Evolutionary conservation across 202 grass and related monocot genomes (phyloP).

Genomic region (Setaria italica): DNA sequence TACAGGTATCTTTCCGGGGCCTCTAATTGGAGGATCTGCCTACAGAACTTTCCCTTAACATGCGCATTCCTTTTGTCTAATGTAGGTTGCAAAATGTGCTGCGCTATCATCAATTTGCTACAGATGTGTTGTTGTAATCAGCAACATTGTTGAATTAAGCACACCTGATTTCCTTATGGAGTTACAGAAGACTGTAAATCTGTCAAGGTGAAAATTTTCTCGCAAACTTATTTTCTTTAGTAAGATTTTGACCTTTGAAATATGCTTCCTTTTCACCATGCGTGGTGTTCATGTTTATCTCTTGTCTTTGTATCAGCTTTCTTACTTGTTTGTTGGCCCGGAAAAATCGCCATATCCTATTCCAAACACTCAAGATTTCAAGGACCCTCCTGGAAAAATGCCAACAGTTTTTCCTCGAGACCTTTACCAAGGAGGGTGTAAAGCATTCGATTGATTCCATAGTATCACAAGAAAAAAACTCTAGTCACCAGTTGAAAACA

Average conservation of each 20-base stretch:
- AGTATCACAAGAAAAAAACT: slow-evolving; percentile 42
- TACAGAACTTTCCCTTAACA: slow-evolving; percentile 22
- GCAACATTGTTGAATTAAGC: slow-evolving; percentile 57
- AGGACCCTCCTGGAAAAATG: slow-evolving; percentile 57
- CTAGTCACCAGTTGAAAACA: slow-evolving; percentile 13
- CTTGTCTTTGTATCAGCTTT: slow-evolving; percentile 53
- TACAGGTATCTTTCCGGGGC: slow-evolving; percentile 46
- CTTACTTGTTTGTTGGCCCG: slow-evolving; percentile 54
- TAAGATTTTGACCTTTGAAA: background rate
- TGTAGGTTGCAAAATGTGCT: slow-evolving; percentile 55
- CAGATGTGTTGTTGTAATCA: slow-evolving; percentile 44
- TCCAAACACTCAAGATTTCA: slow-evolving; percentile 53
- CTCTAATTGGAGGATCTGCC: slow-evolving; percentile 12
- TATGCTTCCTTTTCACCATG: background rate
- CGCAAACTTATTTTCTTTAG: background rate
- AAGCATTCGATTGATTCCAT: slow-evolving; percentile 55
- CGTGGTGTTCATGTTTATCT: slow-evolving; percentile 37
- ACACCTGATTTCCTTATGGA: slow-evolving; percentile 54
- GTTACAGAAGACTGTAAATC: slow-evolving; percentile 56
- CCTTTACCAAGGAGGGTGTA: slow-evolving; percentile 68
- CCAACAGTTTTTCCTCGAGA: slow-evolving; percentile 53
- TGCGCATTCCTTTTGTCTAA: slow-evolving; percentile 1
- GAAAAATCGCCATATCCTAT: slow-evolving; percentile 61
- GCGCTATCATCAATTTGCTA: slow-evolving; percentile 53
- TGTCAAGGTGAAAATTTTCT: slow-evolving; percentile 62